A percentile compares a stretch with the other conserved stretches of the same genome.
These are phyloP conservation scores for Epichloe bromicola DNA, from an alignment of 2,329 filamentous ascomycete species.

Conservation along the genomic window DNA sequence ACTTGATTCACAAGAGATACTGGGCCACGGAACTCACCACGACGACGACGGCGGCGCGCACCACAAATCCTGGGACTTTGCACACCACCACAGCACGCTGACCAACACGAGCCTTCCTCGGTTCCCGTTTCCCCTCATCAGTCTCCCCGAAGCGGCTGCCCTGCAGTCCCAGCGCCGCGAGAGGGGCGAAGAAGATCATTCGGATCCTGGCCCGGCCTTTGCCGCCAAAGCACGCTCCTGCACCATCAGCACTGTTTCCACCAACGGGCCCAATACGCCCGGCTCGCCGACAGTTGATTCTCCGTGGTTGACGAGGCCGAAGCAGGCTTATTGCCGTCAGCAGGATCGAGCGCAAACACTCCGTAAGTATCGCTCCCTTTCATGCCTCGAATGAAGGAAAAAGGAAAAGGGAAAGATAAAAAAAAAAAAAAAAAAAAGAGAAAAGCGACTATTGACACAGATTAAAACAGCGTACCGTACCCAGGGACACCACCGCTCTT, in stretches of 20 bases:
- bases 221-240: conserved; percentile 16
- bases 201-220: conserved; percentile 16
- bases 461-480: not conserved
- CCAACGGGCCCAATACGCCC: conserved; percentile 15
- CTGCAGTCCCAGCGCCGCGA: conserved; percentile 20
- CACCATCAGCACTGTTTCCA: conserved; percentile 19
- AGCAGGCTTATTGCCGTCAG: not conserved
- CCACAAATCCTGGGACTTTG: not conserved
- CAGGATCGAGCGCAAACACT: conserved; percentile 1
- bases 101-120: conserved; percentile 12
- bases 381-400: not conserved
- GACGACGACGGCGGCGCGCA: not conserved
- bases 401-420: too few species aligned
- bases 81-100: conserved; percentile 13
- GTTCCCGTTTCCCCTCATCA: conserved; percentile 24
- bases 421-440: too few species aligned
- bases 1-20: conserved; percentile 5
- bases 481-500: conserved; percentile 2
- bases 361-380: not conserved
- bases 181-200: conserved; percentile 25
- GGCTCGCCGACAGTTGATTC: conserved; percentile 9
- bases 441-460: not conserved
- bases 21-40: not conserved
- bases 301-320: conserved; percentile 1
- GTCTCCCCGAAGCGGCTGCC: conserved; percentile 23